Conservation (phyloP, 768 basidiomycete species). For the Leccinum aurantiacum region DNA sequence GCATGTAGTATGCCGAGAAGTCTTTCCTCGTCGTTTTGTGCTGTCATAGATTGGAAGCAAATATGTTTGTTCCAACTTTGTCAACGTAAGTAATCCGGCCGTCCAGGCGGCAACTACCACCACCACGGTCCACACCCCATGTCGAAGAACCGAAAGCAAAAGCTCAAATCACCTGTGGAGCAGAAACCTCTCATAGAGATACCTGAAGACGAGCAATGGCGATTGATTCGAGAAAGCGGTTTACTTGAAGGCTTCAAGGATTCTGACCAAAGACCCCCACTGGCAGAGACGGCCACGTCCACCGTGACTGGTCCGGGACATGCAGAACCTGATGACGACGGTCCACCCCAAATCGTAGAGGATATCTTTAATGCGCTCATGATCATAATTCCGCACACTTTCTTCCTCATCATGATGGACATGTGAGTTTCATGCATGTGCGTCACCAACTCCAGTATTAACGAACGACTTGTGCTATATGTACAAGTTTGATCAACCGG, state of each 20-base stretch:
- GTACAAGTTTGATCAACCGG: conserved; percentile 67
- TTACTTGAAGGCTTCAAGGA: conserved; percentile 43
- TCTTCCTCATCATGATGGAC: conserved; percentile 77
- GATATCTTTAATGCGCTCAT: conserved; percentile 69
- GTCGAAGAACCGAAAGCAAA: conserved; percentile 31
- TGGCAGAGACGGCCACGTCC: conserved; percentile 1
- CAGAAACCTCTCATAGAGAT: conserved; percentile 45
- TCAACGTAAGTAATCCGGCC: neutral
- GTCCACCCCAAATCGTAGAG: conserved; percentile 48
- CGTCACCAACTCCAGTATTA: conserved; percentile 1
- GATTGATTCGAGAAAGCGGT: conserved; percentile 66
- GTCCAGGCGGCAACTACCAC: neutral
- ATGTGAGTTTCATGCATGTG: conserved; percentile 54
- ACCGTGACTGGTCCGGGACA: conserved; percentile 8
- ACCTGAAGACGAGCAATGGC: conserved; percentile 76
- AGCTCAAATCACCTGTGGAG: conserved; percentile 8
- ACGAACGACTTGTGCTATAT: conserved; percentile 1
- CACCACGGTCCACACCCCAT: conserved; percentile 14
- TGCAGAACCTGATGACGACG: conserved; percentile 32
- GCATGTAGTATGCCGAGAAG: conserved; percentile 44
- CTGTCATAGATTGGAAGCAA: conserved; percentile 5
- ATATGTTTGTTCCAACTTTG: conserved; percentile 11
- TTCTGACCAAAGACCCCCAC: conserved; percentile 7
- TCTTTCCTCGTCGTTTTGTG: conserved; percentile 27
- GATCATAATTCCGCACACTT: conserved; percentile 72